Evolutionary conservation across 768 basidiomycete species (phyloP), one percentile per base, ranked within the genome.

Genomic region (Jaapia argillacea): DNA sequence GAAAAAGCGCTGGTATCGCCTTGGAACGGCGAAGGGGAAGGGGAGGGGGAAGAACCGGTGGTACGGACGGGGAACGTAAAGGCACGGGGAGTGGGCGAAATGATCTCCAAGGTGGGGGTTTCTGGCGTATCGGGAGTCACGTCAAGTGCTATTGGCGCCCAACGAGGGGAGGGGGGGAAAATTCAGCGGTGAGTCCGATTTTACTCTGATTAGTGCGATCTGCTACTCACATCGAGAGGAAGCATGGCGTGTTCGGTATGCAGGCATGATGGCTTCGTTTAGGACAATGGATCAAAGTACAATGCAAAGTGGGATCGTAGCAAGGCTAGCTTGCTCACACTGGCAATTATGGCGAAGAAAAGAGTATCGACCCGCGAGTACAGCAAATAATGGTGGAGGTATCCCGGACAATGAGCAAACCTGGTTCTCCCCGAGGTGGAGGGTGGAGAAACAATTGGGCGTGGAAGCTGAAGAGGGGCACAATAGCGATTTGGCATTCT

Each of bases 211-310:
- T 44, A n/a, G 14, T 40, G 18, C 42, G 42, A 45, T 45, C 43
- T 45, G 6, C 36, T 24, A 60, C 68, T 66, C 43, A 70, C 71
- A 61, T 57, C 67, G 68, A 58, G 71, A 62, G 51, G 69, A 73
- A 70, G 72, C 79, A 70, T 84, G 81, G 70, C 80, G 81, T 60
- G 82, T 85, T 67, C 83, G 82, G 57, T 77, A 69, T 41, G 81
- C 81, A 62, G 83, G 83, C 83, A 85, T 85, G 72, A 74, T 77
- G 7, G 28, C n/a, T 33, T 33, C 28, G 28, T 33, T 33, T 33
- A 10, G 16, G 28, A 33, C 28, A 33, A 33, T 33, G 28, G 28
- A n/a, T n/a, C n/a, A n/a, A 33, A 38, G 10, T 7, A 38, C 22
- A 10, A 22, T 38, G 7, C 37, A 38, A 21, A 38, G 20, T 38